phyloP scores from a whole-genome alignment of 331 rosid genomes.

The Cydonia oblonga region DNA sequence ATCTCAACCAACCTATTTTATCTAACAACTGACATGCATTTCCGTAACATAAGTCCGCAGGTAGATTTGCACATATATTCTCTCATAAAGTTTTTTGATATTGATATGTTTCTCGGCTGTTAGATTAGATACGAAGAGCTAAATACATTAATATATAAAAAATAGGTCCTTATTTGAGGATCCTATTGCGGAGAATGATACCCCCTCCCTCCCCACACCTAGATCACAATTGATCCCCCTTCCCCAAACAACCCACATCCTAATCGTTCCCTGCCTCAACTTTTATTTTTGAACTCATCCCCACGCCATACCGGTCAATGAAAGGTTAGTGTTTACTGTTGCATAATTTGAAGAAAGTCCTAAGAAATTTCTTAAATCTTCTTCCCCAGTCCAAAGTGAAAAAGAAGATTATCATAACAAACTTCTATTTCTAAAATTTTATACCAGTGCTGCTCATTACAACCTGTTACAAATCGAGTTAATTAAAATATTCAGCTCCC shows the following conservation, averaged over 20 bases:
- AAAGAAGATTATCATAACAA: too few relatives aligned
- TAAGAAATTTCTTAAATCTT: not conserved
- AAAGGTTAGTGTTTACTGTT: not conserved
- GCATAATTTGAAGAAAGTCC: not conserved
- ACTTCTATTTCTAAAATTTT: not conserved
- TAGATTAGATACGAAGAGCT: too few relatives aligned
- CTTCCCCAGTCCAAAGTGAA: not conserved
- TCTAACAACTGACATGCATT: too few relatives aligned
- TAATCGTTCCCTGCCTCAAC: not conserved
- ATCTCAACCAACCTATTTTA: too few relatives aligned
- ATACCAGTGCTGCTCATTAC: not conserved
- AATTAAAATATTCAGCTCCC: too few relatives aligned
- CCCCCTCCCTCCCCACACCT: not conserved
- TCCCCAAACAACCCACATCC: not conserved
- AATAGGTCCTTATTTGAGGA: not conserved
- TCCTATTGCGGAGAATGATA: not conserved
- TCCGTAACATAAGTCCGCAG: too few relatives aligned
- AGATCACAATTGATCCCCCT: too few relatives aligned
- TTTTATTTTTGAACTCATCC: not conserved
- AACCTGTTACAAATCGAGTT: not conserved
- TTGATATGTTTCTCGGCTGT: too few relatives aligned
- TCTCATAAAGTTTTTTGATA: too few relatives aligned
- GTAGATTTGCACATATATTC: too few relatives aligned
- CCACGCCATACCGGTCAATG: not conserved
- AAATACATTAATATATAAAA: not conserved